Evolutionary conservation across 108 stramenopile species (phyloP).

Genomic region (Nitzschia inconspicua): DNA sequence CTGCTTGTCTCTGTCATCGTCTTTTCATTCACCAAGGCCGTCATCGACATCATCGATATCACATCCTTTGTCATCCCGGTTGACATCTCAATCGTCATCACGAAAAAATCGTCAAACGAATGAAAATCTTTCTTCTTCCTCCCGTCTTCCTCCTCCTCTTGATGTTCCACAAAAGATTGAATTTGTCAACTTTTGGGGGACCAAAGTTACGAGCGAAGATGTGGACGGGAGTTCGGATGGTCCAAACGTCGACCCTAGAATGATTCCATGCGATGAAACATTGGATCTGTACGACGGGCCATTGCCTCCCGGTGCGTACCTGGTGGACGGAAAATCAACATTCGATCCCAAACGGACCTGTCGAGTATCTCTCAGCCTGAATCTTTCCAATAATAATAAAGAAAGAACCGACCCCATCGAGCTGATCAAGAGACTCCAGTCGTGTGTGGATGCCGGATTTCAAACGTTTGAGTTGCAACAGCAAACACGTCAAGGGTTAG

Average conservation of each 20-base stretch:
- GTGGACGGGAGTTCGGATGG: neutral
- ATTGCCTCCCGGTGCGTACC: constrained; percentile 34
- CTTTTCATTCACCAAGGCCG: too few species aligned
- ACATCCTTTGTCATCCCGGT: too few species aligned
- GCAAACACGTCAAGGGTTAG: constrained; percentile 27
- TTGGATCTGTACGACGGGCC: constrained; percentile 33
- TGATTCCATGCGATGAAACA: constrained; percentile 13
- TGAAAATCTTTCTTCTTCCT: too few species aligned
- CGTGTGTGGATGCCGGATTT: constrained; percentile 67
- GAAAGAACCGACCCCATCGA: neutral
- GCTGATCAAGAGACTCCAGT: constrained; percentile 29
- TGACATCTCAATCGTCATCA: too few species aligned
- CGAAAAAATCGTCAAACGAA: too few species aligned
- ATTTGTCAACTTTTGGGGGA: constrained; percentile 16
- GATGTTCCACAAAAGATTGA: constrained; percentile 1
- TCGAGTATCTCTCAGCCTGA: constrained; percentile 19
- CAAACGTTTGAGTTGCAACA: constrained; percentile 40
- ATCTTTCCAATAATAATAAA: neutral
- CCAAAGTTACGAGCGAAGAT: neutral
- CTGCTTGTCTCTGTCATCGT: too few species aligned
- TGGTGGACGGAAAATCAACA: constrained; percentile 5
- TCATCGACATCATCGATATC: too few species aligned
- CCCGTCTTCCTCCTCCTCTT: too few species aligned
- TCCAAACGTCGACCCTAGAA: constrained; percentile 6
- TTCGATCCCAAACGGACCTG: constrained; percentile 32